Evolutionary conservation across 305 asterid genomes (phyloP).

Genomic region (Rubia balearica): DNA sequence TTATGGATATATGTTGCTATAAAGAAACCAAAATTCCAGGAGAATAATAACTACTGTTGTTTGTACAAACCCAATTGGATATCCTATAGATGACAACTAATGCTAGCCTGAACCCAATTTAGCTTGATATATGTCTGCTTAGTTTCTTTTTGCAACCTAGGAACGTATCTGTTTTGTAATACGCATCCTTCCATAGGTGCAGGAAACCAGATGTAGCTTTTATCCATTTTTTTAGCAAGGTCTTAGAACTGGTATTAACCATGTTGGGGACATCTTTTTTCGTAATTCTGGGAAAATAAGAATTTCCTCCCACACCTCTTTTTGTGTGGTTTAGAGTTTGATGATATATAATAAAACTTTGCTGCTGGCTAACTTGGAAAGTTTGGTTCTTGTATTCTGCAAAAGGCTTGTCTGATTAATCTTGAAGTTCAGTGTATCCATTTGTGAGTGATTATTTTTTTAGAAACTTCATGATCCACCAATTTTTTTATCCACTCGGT

Average conservation of each 20-base stretch:
- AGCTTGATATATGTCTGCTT: neutral
- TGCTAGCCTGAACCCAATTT: neutral
- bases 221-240: neutral
- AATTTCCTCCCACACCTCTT: neutral
- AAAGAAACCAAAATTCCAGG: neutral
- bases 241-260: neutral
- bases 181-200: neutral
- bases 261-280: neutral
- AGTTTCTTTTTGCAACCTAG: neutral
- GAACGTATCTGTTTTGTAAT: neutral
- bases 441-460: too few relatives aligned
- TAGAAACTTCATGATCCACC: too few relatives aligned
- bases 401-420: neutral
- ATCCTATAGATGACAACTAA: neutral
- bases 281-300: neutral
- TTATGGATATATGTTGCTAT: neutral
- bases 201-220: neutral
- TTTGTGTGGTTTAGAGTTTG: too few relatives aligned
- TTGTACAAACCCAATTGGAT: neutral
- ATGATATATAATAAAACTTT: neutral
- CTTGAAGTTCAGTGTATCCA: too few relatives aligned
- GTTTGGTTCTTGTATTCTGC: neutral
- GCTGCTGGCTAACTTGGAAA: neutral
- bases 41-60: neutral
- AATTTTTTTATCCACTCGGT: neutral